Evolutionary conservation across 2,329 filamentous ascomycete species (phyloP).

Genomic region (Pseudocercospora vitis): DNA sequence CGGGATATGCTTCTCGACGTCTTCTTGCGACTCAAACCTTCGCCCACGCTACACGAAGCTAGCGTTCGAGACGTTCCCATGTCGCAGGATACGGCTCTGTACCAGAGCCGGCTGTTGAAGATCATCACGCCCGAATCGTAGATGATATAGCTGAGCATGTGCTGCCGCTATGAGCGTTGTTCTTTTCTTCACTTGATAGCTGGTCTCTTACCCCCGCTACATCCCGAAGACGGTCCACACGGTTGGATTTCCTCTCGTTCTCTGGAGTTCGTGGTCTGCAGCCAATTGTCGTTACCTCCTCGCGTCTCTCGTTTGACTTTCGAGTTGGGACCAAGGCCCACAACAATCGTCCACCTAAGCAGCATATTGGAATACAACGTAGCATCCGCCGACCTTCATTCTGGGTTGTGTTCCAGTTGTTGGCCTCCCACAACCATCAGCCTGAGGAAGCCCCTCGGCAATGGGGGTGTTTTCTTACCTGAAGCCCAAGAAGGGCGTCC

Average conservation of each 20-base stretch:
- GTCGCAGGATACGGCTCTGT: conserved; percentile 6
- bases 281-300: background rate
- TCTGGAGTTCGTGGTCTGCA: background rate
- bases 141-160: background rate
- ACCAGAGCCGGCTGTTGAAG: background rate
- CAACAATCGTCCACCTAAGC: conserved; percentile 1
- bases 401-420: background rate
- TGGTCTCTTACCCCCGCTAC: background rate
- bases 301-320: conserved; percentile 5
- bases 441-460: background rate
- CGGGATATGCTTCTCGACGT: conserved; percentile 15
- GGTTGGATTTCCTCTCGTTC: conserved; percentile 25
- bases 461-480: conserved; percentile 32
- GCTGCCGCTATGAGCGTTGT: background rate
- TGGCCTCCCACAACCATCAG: background rate
- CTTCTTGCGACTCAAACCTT: conserved; percentile 15
- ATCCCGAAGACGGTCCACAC: conserved; percentile 1
- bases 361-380: too few relatives aligned
- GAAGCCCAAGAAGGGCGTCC: conserved; percentile 25
- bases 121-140: background rate
- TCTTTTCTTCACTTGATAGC: background rate
- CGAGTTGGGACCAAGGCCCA: background rate
- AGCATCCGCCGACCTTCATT: background rate
- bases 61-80: conserved; percentile 13
- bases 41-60: conserved; percentile 12